Evolutionary conservation across 2,329 filamentous ascomycete species (phyloP).

Genomic region (Microsporum audouinii): DNA sequence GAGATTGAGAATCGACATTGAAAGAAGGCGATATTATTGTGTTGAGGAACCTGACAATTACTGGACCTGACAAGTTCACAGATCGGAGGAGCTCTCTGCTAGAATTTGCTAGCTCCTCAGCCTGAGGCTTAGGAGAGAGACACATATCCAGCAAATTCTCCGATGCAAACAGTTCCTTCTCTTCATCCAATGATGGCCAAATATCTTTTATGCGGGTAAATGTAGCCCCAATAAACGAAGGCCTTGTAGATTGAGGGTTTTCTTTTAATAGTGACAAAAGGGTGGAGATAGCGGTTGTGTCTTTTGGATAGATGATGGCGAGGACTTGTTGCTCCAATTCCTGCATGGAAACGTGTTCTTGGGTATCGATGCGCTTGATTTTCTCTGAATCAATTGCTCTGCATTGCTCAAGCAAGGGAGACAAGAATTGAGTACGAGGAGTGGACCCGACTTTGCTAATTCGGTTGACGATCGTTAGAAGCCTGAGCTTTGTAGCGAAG

Average conservation of each 20-base stretch:
- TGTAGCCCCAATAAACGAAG: conserved; percentile 50
- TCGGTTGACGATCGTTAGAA: conserved; percentile 62
- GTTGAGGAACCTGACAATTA: conserved; percentile 61
- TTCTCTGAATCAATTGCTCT: conserved; percentile 43
- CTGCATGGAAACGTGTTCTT: conserved; percentile 37
- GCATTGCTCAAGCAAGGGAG: conserved; percentile 66
- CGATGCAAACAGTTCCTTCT: conserved; percentile 27
- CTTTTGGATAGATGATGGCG: conserved; percentile 43
- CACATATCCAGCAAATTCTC: conserved; percentile 34
- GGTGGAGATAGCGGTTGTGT: conserved; percentile 46
- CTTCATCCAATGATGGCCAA: conserved; percentile 46
- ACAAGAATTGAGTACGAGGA: conserved; percentile 60
- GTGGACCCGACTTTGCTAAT: conserved; percentile 61
- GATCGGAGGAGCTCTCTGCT: conserved; percentile 57
- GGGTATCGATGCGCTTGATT: conserved; percentile 39
- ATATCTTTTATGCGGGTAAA: conserved; percentile 60
- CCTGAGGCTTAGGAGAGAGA: conserved; percentile 19
- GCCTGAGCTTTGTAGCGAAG: conserved; percentile 54
- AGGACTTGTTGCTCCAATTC: conserved; percentile 45
- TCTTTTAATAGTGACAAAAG: conserved; percentile 42
- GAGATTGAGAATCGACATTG: conserved; percentile 58
- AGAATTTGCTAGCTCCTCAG: conserved; percentile 23
- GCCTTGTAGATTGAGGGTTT: conserved; percentile 33
- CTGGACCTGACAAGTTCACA: conserved; percentile 60
- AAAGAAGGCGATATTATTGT: conserved; percentile 58